Evolutionary conservation across 345 rosid genomes (phyloP), one percentile per base, ranked within the genome.

Genomic region (Citrus medica): DNA sequence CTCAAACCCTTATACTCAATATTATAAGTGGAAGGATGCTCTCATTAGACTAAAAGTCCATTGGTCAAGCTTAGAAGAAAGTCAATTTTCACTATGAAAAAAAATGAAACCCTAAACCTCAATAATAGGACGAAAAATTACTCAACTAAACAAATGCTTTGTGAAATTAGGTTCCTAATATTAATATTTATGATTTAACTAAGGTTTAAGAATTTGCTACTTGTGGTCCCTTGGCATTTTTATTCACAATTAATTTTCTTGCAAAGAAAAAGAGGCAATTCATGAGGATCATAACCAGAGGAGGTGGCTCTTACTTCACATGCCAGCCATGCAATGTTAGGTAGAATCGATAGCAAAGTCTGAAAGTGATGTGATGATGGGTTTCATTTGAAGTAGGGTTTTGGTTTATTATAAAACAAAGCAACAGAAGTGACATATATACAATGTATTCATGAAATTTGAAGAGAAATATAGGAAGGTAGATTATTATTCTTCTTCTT

Each of bases 271-370:
- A 10, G 55, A 12, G 68, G 63, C 24, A 30, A 85, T 76, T 84
- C 69, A 80, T 78, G 89, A 75, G 79, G 82, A 80, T 70, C 83
- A 82, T 82, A 82, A 66, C 46, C 80, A 58, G 14, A 67, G 72
- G 83, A 71, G 87, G 81, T 74, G 83, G 82, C 73, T 73, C 64
- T 37, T 25, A 30, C 79, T 46, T 76, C 79, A 48, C 81, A 78
- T 79, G 84, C 85, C 81, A 79, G 71, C 82, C 75, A 27, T 67
- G 68, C 76, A 40, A 77, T 60, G 83, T 83, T 82, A 75, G 86
- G 85, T 83, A 67, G 72, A 53, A 24, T 71, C 25, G 79, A 75
- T 51, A 68, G 63, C 72, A n/a, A 79, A 74, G 80, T 64, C 74
- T 33, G 82, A 81, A 76, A 79, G 69, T 22, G 83, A 84, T 38